A percentile compares a stretch with the other conserved stretches of the same genome.
Conservation (phyloP, 1,284 basidiomycete species). For the Pseudomicrostroma phylloplanum region DNA sequence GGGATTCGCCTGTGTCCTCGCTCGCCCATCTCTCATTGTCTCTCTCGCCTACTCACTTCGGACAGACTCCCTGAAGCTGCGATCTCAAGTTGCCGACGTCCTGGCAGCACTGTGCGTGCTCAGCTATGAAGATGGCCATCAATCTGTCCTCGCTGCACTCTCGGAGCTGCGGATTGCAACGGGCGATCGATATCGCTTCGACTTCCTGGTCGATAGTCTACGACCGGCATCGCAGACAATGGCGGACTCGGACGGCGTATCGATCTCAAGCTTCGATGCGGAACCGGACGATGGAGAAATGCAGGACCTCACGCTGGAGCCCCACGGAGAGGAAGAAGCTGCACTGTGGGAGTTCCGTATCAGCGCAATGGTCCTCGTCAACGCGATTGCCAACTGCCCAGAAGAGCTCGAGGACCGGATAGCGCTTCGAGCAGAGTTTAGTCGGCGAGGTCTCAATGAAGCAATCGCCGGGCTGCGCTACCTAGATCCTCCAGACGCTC, state of each 20-base stretch:
- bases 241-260: slow-evolving; percentile 13
- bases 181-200: slow-evolving; percentile 72
- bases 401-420: slow-evolving; percentile 72
- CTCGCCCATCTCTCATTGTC: slow-evolving; percentile 63
- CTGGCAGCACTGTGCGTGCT: slow-evolving; percentile 76
- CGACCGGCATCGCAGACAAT: slow-evolving; percentile 52
- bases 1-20: slow-evolving; percentile 67
- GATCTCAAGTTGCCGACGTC: slow-evolving; percentile 68
- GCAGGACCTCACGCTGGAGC: slow-evolving; percentile 4
- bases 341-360: slow-evolving; percentile 71
- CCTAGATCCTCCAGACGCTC: slow-evolving; percentile 65
- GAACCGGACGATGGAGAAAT: slow-evolving; percentile 16
- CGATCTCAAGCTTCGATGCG: slow-evolving; percentile 26
- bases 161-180: slow-evolving; percentile 70
- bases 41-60: slow-evolving; percentile 69
- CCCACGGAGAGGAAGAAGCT: slow-evolving; percentile 20
- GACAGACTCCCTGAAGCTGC: slow-evolving; percentile 61
- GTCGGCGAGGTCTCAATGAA: slow-evolving; percentile 72
- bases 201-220: slow-evolving; percentile 65
- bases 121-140: slow-evolving; percentile 66
- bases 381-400: slow-evolving; percentile 71
- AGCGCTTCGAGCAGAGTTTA: slow-evolving; percentile 70
- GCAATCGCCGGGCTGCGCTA: slow-evolving; percentile 70
- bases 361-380: slow-evolving; percentile 67
- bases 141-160: slow-evolving; percentile 67